Evolutionary conservation across 306 rosid species (phyloP).

Genomic region (Neltuma alba): DNA sequence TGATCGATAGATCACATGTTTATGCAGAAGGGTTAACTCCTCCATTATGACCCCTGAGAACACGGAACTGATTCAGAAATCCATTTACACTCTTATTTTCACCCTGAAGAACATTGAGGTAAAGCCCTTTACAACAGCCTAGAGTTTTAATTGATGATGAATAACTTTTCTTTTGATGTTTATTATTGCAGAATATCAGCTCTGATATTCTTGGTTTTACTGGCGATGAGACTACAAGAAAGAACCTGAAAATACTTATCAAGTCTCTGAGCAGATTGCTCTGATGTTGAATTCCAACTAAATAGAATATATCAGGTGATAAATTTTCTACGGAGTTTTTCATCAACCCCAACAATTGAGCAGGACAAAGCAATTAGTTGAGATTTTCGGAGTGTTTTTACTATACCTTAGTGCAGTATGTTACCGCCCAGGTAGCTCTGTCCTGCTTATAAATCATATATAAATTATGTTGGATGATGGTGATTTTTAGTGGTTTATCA

Average conservation of each 20-base stretch:
- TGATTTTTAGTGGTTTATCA: not conserved
- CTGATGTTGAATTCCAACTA: slow-evolving; percentile 43
- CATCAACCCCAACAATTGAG: slow-evolving; percentile 30
- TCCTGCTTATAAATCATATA: not conserved
- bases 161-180: not conserved
- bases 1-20: slow-evolving; percentile 3
- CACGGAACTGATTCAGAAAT: slow-evolving; percentile 83
- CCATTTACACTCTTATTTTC: slow-evolving; percentile 70
- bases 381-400: not conserved
- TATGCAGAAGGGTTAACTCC: slow-evolving; percentile 67
- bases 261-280: slow-evolving; percentile 87
- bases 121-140: slow-evolving; percentile 1
- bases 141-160: not conserved
- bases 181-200: slow-evolving; percentile 69
- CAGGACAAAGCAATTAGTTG: slow-evolving; percentile 25
- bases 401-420: not conserved
- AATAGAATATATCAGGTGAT: slow-evolving; percentile 23
- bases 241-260: slow-evolving; percentile 81
- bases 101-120: slow-evolving; percentile 94
- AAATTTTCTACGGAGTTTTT: slow-evolving; percentile 23
- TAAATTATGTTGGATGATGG: not conserved
- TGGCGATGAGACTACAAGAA: slow-evolving; percentile 84
- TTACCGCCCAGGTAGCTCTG: not conserved
- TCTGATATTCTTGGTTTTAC: slow-evolving; percentile 88
- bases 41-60: slow-evolving; percentile 85